Percentiles rank a stretch among this genome's conserved stretches.
phyloP scores from a whole-genome alignment of 768 basidiomycete genomes.

The Favolaschia claudopus region DNA sequence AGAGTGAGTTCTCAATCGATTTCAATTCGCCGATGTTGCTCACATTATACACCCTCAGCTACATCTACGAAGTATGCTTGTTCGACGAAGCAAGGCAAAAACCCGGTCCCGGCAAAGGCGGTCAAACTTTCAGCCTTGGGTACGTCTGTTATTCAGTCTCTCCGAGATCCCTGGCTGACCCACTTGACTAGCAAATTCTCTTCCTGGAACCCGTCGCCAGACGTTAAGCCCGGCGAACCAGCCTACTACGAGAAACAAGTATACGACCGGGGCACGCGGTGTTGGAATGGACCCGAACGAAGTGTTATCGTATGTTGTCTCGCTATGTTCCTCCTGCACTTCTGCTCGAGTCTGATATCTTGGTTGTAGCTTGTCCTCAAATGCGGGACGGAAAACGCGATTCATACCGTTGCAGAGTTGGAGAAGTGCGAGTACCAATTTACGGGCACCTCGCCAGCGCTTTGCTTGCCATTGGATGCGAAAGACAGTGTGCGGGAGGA shows the following conservation, averaged over 20 bases:
- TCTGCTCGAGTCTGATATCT: conserved; percentile 9
- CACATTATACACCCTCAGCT: conserved; percentile 63
- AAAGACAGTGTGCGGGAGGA: conserved; percentile 52
- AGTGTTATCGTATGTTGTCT: conserved; percentile 70
- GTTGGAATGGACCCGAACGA: conserved; percentile 96
- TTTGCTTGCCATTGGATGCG: conserved; percentile 69
- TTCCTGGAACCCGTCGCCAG: conserved; percentile 77
- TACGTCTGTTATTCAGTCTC: conserved; percentile 45
- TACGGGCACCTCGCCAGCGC: conserved; percentile 83
- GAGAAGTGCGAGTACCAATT: conserved; percentile 97
- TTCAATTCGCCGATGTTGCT: not conserved
- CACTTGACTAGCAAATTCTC: conserved; percentile 68
- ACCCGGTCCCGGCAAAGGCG: conserved; percentile 83
- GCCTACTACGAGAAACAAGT: conserved; percentile 84
- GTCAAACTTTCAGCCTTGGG: conserved; percentile 83
- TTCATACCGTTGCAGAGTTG: conserved; percentile 82
- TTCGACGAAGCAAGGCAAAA: conserved; percentile 91
- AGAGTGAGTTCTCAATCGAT: conserved; percentile 69
- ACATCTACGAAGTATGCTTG: conserved; percentile 93
- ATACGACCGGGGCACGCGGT: conserved; percentile 86
- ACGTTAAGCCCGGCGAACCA: conserved; percentile 63
- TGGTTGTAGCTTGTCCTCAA: conserved; percentile 70
- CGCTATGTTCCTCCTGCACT: not conserved
- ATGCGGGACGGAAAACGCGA: conserved; percentile 86
- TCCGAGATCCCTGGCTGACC: not conserved